A percentile compares a stretch with the other conserved stretches of the same genome.
Conservation (phyloP, 1,139 yeast species). For the Magnusiomyces sp. region DNA sequence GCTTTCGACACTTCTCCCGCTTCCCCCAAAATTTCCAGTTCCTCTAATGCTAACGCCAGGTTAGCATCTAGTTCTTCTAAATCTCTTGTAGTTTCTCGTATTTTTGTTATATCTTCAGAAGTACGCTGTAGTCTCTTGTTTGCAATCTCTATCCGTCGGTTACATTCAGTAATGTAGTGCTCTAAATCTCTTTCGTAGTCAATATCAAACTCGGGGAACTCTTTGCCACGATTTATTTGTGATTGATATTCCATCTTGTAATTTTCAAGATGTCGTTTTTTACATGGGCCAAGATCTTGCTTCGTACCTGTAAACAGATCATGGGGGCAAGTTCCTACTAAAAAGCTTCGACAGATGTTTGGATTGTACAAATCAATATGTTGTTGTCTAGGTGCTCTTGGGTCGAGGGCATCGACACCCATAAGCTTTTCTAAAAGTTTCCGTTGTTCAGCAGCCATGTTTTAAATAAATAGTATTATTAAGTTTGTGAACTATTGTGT, state of each 20-base stretch:
- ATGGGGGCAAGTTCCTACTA: constrained; percentile 85
- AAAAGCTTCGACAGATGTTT: constrained; percentile 66
- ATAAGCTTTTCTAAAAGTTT: constrained; percentile 70
- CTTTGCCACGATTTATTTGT: constrained; percentile 47
- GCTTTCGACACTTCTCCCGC: constrained; percentile 48
- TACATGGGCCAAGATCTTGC: constrained; percentile 76
- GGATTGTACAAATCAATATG: constrained; percentile 44
- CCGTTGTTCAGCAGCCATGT: constrained; percentile 61
- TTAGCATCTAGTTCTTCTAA: constrained; percentile 59
- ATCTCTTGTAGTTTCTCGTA: constrained; percentile 54
- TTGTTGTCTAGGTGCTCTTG: constrained; percentile 26
- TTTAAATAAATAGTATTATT: not conserved
- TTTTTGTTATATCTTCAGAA: constrained; percentile 62
- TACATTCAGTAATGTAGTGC: constrained; percentile 55
- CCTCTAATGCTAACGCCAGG: constrained; percentile 63
- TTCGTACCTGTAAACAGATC: constrained; percentile 78
- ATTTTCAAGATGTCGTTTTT: constrained; percentile 66
- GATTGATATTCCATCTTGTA: constrained; percentile 63
- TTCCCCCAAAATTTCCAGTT: constrained; percentile 49
- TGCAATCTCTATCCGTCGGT: constrained; percentile 57
- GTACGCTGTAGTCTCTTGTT: constrained; percentile 65
- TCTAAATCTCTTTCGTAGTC: constrained; percentile 54
- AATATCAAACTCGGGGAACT: constrained; percentile 59
- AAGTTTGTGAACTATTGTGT: no score
- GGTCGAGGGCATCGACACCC: constrained; percentile 49